Percentiles rank a stretch among this genome's conserved stretches.
These are phyloP conservation scores for Hygrophorus pudorinus DNA, from an alignment of 768 basidiomycete genomes.

Conservation along the genomic window DNA sequence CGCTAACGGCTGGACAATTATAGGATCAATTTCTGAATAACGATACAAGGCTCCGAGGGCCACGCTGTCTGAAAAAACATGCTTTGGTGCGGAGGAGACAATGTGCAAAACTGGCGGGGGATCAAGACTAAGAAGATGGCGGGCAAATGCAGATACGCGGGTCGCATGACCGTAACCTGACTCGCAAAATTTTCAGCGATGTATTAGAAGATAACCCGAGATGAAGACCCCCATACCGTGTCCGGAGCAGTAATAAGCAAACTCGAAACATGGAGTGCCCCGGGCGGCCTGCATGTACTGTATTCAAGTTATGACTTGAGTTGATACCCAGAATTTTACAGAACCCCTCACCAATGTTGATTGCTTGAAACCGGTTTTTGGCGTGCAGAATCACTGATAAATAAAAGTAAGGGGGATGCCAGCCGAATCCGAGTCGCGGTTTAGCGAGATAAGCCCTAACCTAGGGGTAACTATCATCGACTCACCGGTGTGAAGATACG, in stretches of 20 bases:
- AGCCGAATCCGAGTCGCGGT: no score
- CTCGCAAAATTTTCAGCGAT: neutral
- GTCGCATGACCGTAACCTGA: conserved; percentile 80
- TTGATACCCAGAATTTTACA: no score
- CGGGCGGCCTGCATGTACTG: conserved; percentile 8
- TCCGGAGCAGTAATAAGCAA: conserved; percentile 66
- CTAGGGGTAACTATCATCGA: neutral
- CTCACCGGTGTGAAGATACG: no score
- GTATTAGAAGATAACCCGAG: neutral
- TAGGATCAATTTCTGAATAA: conserved; percentile 66
- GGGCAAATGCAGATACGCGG: conserved; percentile 65
- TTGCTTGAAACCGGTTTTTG: no score
- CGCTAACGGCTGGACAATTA: conserved; percentile 75
- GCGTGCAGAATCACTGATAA: no score
- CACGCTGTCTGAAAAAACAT: conserved; percentile 59
- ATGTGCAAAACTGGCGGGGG: conserved; percentile 37
- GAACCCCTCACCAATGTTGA: no score
- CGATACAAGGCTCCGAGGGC: conserved; percentile 56
- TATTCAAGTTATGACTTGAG: conserved; percentile 15
- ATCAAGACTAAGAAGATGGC: conserved; percentile 41
- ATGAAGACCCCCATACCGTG: conserved; percentile 38
- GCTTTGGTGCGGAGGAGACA: conserved; percentile 64
- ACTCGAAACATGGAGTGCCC: conserved; percentile 24
- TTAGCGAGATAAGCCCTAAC: neutral
- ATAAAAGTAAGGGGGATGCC: no score